Base-by-base conservation (phyloP, 495 filamentous ascomycete species). In the Parathielavia appendiculata region DNA sequence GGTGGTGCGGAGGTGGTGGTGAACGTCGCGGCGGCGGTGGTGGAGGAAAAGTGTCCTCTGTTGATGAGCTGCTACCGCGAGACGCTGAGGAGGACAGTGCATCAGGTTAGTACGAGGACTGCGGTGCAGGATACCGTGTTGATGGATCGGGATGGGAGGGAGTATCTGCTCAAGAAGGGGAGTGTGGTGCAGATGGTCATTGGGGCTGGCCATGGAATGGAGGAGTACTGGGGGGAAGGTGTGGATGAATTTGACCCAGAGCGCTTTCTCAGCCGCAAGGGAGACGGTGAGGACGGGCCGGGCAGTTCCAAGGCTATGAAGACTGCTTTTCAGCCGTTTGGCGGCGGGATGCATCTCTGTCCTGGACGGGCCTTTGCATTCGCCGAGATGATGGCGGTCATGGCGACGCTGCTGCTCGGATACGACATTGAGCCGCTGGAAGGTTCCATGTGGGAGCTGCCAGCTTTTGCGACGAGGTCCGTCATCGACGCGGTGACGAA, bases 401-500 rank as follows among this genome's bases (percentile, higher is more conserved):
- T 61, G 38, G 36, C 52, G n/a, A 59, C 56, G 6, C 13, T 64
- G 32, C 22, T 61, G 26, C 40, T 64, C 4, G 58, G 50, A 11
- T 64, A 48, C 38, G 58, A 64, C 19, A 16, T 64, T 10, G 23
- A 59, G 32, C 50, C 58, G 0, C 35, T 57, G 19, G 51, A 45
- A 10, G 55, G 51, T 2, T 34, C 8, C 17, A 32, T 38, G 45
- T 59, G 55, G 58, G 43, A 45, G 34, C 14, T 58, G 44, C 62
- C 62, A 1, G 7, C 7, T 5, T 51, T 45, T 12, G 55, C 50
- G 5, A 38, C 55, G 2, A 17, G 45, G 16, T 61, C 54, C 14
- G 9, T 65, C 7, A 51, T 65, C 22, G 63, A 65, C 39, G 63
- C 63, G 0, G 59, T 61, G 8, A 49, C 63, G 11, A 64, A 61